Conservation (phyloP, 768 basidiomycete species). For the Suillus weaverae region DNA sequence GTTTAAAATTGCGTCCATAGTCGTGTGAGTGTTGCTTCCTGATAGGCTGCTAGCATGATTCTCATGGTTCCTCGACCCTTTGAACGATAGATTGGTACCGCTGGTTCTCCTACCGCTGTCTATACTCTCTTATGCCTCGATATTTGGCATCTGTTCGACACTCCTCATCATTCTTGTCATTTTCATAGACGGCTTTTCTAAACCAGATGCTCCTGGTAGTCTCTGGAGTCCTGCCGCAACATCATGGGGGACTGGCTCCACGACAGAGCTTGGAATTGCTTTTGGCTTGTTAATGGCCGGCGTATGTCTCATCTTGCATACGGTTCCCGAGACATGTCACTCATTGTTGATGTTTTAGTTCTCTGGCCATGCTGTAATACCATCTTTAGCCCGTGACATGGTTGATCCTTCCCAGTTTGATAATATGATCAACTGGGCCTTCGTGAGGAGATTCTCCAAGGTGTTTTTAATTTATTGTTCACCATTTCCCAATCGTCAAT, state of each 20-base stretch:
- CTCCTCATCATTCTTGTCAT: slow-evolving; percentile 74
- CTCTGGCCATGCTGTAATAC: slow-evolving; percentile 90
- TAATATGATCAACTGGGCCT: slow-evolving; percentile 82
- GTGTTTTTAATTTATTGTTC: slow-evolving; percentile 4
- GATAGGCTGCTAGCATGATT: not conserved
- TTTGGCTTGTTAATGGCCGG: slow-evolving; percentile 94
- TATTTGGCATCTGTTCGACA: slow-evolving; percentile 81
- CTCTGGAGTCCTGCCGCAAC: slow-evolving; percentile 77
- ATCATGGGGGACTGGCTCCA: slow-evolving; percentile 51
- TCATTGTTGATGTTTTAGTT: slow-evolving; percentile 48
- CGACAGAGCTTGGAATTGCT: slow-evolving; percentile 67
- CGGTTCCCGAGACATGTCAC: not conserved
- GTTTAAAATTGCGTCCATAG: slow-evolving; percentile 74
- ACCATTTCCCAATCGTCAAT: not conserved
- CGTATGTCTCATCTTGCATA: slow-evolving; percentile 40
- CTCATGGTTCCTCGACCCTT: not conserved
- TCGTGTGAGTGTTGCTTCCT: slow-evolving; percentile 51
- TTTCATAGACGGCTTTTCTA: slow-evolving; percentile 78
- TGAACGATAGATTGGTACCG: slow-evolving; percentile 60
- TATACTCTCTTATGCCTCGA: slow-evolving; percentile 84
- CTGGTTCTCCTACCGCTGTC: slow-evolving; percentile 85
- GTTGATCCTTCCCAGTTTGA: slow-evolving; percentile 76
- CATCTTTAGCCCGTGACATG: slow-evolving; percentile 91
- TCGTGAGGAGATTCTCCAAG: slow-evolving; percentile 48
- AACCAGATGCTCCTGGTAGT: slow-evolving; percentile 74